Evolutionary conservation across 148 eudicot species (phyloP).

Genomic region (Persicaria tinctoria): DNA sequence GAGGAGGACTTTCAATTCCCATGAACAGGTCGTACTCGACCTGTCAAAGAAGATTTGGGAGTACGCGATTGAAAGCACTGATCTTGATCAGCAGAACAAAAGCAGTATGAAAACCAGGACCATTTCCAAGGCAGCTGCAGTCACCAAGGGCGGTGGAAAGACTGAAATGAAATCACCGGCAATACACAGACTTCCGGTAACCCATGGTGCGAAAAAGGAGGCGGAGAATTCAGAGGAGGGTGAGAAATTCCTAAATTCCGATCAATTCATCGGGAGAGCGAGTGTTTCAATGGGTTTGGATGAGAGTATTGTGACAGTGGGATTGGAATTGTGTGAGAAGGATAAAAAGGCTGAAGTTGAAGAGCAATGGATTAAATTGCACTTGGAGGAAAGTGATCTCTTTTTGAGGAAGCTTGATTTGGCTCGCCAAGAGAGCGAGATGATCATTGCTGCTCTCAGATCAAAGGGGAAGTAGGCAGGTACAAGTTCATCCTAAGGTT

Average conservation of each 20-base stretch:
- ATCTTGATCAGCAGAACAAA: not conserved
- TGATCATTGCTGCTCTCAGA: constrained; percentile 18
- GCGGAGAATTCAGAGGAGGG: not conserved
- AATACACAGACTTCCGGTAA: not conserved
- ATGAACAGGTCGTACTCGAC: constrained; percentile 26
- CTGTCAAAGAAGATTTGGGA: constrained; percentile 43
- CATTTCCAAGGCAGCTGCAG: not conserved
- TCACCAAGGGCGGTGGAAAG: not conserved
- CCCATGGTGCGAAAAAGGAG: not conserved
- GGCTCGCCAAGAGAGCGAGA: constrained; percentile 11
- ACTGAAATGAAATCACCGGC: not conserved
- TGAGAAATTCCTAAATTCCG: not conserved
- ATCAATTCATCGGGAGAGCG: not conserved
- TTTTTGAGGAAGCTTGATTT: constrained; percentile 15
- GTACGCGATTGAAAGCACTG: not conserved
- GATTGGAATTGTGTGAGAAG: constrained; percentile 16
- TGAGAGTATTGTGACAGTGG: constrained; percentile 18
- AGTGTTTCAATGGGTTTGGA: constrained; percentile 2
- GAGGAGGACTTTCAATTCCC: constrained; percentile 23
- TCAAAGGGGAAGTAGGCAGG: constrained; percentile 2
- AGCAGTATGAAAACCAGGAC: not conserved
- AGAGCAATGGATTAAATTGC: constrained; percentile 24
- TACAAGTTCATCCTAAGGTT: not conserved
- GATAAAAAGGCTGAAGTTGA: constrained; percentile 18
- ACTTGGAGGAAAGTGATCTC: constrained; percentile 17